Evolutionary conservation across 495 filamentous ascomycete genomes (phyloP).

Genomic region (Lophiotrema nucula): DNA sequence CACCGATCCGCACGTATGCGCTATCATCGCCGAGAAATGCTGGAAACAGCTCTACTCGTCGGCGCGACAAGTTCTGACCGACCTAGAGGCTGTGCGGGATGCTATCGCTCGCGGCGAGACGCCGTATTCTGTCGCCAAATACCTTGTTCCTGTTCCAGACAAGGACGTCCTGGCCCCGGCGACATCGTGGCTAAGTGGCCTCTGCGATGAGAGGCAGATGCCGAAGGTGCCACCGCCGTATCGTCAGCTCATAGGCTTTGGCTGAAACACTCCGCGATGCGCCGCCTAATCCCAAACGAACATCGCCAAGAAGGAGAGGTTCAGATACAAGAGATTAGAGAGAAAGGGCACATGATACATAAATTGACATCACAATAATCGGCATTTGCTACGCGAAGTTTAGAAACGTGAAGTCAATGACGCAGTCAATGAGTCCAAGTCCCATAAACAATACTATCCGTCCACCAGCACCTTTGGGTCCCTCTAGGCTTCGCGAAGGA

Average conservation of each 20-base stretch:
- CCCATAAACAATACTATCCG: no score
- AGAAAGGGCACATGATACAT: neutral
- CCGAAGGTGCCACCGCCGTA: constrained; percentile 4
- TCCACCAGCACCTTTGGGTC: no score
- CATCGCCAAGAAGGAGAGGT: neutral
- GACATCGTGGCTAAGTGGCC: constrained; percentile 6
- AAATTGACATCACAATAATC: no score
- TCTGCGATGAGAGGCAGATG: constrained; percentile 7
- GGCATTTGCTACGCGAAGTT: no score
- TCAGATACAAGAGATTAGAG: constrained; percentile 4
- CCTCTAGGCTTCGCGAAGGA: no score
- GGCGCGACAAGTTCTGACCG: constrained; percentile 7
- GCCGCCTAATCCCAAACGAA: constrained; percentile 1
- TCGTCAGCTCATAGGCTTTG: constrained; percentile 8
- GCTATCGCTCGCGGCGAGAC: constrained; percentile 6
- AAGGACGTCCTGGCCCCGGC: constrained; percentile 4
- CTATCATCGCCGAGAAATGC: constrained; percentile 13
- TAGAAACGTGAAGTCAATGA: no score
- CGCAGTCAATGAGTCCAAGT: no score
- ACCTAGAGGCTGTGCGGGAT: constrained; percentile 3
- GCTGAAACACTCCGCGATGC: neutral
- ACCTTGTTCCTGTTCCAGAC: constrained; percentile 3
- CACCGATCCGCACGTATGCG: constrained; percentile 9
- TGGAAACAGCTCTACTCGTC: constrained; percentile 17
- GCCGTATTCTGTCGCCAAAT: constrained; percentile 5